These are phyloP conservation scores for Exserohilum turcica DNA, from an alignment of 2,329 filamentous ascomycete species.

Conservation along the genomic window DNA sequence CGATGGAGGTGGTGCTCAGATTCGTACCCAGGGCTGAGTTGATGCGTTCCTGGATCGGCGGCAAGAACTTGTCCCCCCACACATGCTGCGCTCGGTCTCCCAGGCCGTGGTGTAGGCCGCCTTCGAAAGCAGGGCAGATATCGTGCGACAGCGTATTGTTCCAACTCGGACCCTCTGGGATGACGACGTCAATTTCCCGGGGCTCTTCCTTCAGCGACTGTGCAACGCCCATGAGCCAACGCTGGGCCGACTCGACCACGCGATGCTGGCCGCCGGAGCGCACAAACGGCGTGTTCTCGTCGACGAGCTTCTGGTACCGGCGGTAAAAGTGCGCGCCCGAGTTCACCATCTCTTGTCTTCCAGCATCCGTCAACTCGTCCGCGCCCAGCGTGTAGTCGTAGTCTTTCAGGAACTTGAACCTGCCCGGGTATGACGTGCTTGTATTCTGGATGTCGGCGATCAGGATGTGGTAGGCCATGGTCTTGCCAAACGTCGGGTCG, in stretches of 20 bases:
- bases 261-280: conserved; percentile 72
- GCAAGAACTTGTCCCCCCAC: conserved; percentile 69
- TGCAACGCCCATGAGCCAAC: conserved; percentile 78
- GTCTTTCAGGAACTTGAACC: conserved; percentile 71
- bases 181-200: conserved; percentile 59
- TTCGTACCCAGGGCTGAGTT: conserved; percentile 73
- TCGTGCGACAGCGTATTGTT: conserved; percentile 86
- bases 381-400: conserved; percentile 74
- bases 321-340: conserved; percentile 77
- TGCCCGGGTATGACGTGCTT: conserved; percentile 60
- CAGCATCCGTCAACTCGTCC: conserved; percentile 71
- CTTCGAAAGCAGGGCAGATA: conserved; percentile 72
- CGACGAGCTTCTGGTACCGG: conserved; percentile 70
- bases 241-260: conserved; percentile 74
- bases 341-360: conserved; percentile 71
- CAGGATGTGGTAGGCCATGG: conserved; percentile 64
- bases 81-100: conserved; percentile 57
- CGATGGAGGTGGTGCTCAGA: conserved; percentile 65
- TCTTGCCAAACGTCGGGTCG: conserved; percentile 75
- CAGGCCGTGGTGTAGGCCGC: conserved; percentile 57
- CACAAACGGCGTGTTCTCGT: conserved; percentile 67
- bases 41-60: conserved; percentile 70
- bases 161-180: conserved; percentile 67
- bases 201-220: conserved; percentile 53
- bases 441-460: conserved; percentile 69